These are phyloP conservation scores for Silene conica DNA, from an alignment of 148 eudicot species.

Conservation along the genomic window DNA sequence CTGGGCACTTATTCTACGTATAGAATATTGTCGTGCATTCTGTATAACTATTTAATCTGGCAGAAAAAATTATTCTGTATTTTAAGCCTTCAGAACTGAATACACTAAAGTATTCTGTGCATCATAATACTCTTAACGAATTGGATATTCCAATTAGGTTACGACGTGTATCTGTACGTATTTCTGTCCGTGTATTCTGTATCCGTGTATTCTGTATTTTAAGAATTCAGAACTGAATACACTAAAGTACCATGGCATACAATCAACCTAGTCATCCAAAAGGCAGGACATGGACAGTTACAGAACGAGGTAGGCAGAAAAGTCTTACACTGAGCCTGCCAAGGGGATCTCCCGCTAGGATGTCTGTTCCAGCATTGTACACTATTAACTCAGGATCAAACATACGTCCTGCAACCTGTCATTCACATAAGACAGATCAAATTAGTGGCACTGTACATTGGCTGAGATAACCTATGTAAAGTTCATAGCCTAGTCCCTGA, in stretches of 20 bases:
- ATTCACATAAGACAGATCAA: conserved; percentile 11
- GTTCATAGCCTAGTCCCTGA: not conserved
- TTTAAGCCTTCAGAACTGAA: not conserved
- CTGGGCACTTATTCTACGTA: too few relatives aligned
- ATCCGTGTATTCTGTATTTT: too few relatives aligned
- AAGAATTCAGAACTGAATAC: too few relatives aligned
- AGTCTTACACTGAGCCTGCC: conserved; percentile 67
- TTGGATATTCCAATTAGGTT: not conserved
- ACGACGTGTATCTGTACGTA: not conserved
- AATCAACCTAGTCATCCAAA: not conserved
- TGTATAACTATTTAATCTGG: not conserved
- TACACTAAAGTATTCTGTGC: not conserved
- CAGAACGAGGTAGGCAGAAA: not conserved
- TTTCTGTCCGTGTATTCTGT: too few relatives aligned
- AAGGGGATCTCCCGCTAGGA: conserved; percentile 88
- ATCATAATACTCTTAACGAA: not conserved
- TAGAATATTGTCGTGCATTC: not conserved
- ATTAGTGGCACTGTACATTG: not conserved
- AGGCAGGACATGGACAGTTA: not conserved
- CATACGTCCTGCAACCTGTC: conserved; percentile 55
- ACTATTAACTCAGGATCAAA: conserved; percentile 78
- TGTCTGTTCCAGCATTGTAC: conserved; percentile 98
- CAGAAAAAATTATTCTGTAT: not conserved
- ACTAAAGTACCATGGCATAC: not conserved
- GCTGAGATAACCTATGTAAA: not conserved